A percentile compares a stretch with the other conserved stretches of the same genome.
Conservation (phyloP, 768 basidiomycete genomes). For the Basidioascus undulatus region DNA sequence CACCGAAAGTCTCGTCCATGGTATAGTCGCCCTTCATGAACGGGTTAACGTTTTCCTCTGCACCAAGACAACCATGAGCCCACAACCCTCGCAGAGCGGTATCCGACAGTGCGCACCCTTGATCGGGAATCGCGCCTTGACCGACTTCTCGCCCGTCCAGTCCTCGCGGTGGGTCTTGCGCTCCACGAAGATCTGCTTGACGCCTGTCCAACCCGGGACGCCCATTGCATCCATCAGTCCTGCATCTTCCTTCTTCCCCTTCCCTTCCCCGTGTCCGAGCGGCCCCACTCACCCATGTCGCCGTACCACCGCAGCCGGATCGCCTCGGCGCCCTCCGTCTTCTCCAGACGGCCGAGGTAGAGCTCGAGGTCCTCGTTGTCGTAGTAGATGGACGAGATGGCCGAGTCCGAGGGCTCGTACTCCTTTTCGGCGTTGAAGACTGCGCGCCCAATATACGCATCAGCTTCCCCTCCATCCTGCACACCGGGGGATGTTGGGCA, state of each 20-base stretch:
- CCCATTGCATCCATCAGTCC: no score
- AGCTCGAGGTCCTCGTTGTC: conserved; percentile 88
- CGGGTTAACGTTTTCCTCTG: conserved; percentile 70
- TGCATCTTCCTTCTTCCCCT: no score
- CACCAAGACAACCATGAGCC: no score
- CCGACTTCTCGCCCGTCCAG: conserved; percentile 98
- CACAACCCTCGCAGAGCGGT: no score
- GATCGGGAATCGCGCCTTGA: conserved; percentile 87
- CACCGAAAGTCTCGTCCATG: conserved; percentile 79
- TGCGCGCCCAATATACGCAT: no score
- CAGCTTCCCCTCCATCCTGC: no score
- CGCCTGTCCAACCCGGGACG: no score
- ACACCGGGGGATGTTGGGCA: no score
- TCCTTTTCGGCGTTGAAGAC: conserved; percentile 89
- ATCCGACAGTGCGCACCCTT: conserved; percentile 52
- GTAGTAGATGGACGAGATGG: conserved; percentile 92
- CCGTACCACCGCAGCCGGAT: conserved; percentile 95
- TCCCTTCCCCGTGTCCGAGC: no score
- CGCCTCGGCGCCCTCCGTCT: conserved; percentile 95
- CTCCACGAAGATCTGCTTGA: conserved; percentile 20
- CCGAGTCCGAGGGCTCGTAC: conserved; percentile 39
- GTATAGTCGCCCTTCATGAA: conserved; percentile 76
- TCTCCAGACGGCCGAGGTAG: conserved; percentile 87
- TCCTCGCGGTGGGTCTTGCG: conserved; percentile 60
- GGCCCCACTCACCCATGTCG: conserved; percentile 48